These are phyloP conservation scores for Vigna mungo DNA, from an alignment of 306 rosid species.

Conservation along the genomic window DNA sequence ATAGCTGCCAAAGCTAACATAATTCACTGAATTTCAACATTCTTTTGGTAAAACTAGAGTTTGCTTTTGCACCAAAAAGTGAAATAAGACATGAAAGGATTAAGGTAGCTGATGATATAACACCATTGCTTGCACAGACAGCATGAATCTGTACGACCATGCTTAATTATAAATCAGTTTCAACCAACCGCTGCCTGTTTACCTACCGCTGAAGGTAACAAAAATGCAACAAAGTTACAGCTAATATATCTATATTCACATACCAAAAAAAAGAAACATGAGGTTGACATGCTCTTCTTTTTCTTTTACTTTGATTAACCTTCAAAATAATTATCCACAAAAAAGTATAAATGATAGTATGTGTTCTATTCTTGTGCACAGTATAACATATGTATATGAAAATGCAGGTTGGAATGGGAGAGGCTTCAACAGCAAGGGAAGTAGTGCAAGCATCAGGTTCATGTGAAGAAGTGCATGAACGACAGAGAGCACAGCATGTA, in stretches of 20 bases:
- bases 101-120: constrained; percentile 43
- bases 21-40: constrained; percentile 27
- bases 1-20: background rate
- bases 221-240: background rate
- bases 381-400: background rate
- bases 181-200: constrained; percentile 49
- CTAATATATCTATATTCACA: background rate
- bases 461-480: constrained; percentile 65
- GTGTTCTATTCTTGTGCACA: background rate
- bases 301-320: no score
- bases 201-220: constrained; percentile 36
- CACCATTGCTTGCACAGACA: constrained; percentile 63
- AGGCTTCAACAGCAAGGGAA: constrained; percentile 70
- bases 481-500: constrained; percentile 52
- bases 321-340: background rate
- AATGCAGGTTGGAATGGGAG: constrained; percentile 86
- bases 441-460: constrained; percentile 55
- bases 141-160: constrained; percentile 51
- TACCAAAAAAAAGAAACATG: background rate
- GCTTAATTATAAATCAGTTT: constrained; percentile 45
- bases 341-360: background rate
- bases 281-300: background rate
- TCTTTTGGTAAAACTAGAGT: constrained; percentile 24
- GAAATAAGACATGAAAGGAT: constrained; percentile 30
- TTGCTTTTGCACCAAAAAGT: constrained; percentile 31